These are phyloP conservation scores for Apiotrichum brassicae DNA, from an alignment of 1,284 basidiomycete genomes.

Conservation along the genomic window DNA sequence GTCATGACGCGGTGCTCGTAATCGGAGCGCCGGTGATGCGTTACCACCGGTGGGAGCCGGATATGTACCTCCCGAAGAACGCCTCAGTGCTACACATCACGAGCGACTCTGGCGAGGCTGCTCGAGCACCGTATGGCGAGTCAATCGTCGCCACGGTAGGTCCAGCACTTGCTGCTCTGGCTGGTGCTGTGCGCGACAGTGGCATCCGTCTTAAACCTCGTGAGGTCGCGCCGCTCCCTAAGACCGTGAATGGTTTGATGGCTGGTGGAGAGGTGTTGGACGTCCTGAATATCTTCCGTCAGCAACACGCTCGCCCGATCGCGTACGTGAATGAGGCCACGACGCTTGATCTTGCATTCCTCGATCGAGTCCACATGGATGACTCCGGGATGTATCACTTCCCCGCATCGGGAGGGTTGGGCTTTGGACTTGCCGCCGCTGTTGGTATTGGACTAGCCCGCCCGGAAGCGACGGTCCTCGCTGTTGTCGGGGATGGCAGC, in stretches of 20 bases:
- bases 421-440: constrained; percentile 11
- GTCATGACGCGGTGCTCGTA: constrained; percentile 9
- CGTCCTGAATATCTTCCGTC: not conserved
- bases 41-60: constrained; percentile 14
- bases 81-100: constrained; percentile 10
- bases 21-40: constrained; percentile 10
- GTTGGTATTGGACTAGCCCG: constrained; percentile 8
- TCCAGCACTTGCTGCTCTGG: not conserved
- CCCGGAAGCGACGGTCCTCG: constrained; percentile 11
- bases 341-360: constrained; percentile 3
- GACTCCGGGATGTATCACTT: constrained; percentile 8
- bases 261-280: constrained; percentile 7
- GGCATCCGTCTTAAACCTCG: not conserved
- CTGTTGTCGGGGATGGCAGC: constrained; percentile 9
- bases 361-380: constrained; percentile 3
- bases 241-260: not conserved
- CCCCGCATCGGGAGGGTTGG: constrained; percentile 11
- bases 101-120: constrained; percentile 6
- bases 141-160: constrained; percentile 2
- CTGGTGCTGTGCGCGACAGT: not conserved
- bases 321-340: constrained; percentile 15
- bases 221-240: not conserved
- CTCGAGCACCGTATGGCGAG: constrained; percentile 12
- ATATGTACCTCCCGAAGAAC: not conserved
- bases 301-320: not conserved